A percentile compares a stretch with the other conserved stretches of the same genome.
Conservation (phyloP, 1,284 basidiomycete species). For the Farysia itapuensis region DNA sequence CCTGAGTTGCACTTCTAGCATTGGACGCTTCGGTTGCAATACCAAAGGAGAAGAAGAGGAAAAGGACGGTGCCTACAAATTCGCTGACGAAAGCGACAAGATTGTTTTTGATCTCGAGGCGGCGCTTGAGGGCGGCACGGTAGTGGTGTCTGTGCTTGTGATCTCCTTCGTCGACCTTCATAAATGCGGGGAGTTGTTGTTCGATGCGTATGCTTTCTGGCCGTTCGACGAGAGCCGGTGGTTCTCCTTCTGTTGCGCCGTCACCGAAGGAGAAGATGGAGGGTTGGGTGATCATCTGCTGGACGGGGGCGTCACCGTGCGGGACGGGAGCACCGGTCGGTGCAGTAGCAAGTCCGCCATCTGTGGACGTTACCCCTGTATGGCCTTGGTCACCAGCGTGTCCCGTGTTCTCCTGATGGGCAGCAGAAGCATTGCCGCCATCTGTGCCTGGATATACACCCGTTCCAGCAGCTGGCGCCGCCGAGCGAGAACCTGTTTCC, state of each 20-base stretch:
- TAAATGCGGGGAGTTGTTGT: slow-evolving; percentile 30
- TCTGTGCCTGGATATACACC: no score
- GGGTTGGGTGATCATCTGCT: slow-evolving; percentile 19
- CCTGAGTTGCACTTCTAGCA: slow-evolving; percentile 8
- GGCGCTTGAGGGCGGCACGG: slow-evolving; percentile 17
- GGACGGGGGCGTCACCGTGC: slow-evolving; percentile 8
- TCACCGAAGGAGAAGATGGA: slow-evolving; percentile 21
- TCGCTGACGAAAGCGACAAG: slow-evolving; percentile 62
- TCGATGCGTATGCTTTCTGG: slow-evolving; percentile 26
- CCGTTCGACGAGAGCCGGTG: slow-evolving; percentile 14
- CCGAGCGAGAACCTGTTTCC: no score
- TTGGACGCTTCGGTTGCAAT: slow-evolving; percentile 42
- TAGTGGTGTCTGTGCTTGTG: slow-evolving; percentile 35
- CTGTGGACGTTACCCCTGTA: no score
- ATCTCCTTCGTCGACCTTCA: slow-evolving; percentile 32
- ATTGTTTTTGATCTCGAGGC: slow-evolving; percentile 65
- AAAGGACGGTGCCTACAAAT: slow-evolving; percentile 63
- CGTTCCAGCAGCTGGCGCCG: no score
- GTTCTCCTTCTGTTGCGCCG: neutral
- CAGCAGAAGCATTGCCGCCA: no score
- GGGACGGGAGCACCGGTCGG: slow-evolving; percentile 28
- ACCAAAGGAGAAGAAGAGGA: slow-evolving; percentile 47
- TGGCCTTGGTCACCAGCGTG: neutral
- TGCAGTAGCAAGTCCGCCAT: slow-evolving; percentile 14
- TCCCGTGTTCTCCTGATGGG: no score